These are phyloP conservation scores for Mycena chlorophos DNA, from an alignment of 768 basidiomycete species.

Conservation along the genomic window DNA sequence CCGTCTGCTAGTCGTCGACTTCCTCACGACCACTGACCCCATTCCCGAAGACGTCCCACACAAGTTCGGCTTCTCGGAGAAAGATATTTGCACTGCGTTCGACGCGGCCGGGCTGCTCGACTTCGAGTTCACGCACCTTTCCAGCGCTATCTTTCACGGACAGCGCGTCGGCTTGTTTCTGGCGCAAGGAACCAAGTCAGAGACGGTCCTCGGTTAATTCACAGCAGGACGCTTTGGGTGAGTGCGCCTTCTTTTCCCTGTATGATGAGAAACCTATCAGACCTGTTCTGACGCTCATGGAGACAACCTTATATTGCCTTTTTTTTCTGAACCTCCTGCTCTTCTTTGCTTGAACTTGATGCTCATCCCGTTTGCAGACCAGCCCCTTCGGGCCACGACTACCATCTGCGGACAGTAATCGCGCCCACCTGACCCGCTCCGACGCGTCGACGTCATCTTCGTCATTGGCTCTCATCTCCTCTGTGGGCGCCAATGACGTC, in stretches of 20 bases:
- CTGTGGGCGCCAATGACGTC: too few species aligned
- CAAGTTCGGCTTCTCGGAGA: conserved; percentile 51
- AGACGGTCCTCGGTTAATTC: too few species aligned
- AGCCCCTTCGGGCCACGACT: too few species aligned
- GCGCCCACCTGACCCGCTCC: too few species aligned
- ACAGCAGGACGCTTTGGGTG: too few species aligned
- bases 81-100: conserved; percentile 50
- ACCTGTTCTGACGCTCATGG: background rate
- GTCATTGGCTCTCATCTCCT: too few species aligned
- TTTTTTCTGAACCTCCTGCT: background rate
- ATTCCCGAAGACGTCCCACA: conserved; percentile 51
- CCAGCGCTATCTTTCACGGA: conserved; percentile 33
- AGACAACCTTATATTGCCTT: background rate
- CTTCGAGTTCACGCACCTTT: conserved; percentile 39
- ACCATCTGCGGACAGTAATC: too few species aligned
- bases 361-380: background rate
- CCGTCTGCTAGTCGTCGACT: conserved; percentile 58
- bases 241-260: too few species aligned
- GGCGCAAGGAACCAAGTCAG: conserved; percentile 47
- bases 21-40: conserved; percentile 25
- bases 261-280: too few species aligned
- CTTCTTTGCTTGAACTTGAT: background rate
- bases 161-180: conserved; percentile 51
- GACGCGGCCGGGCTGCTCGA: conserved; percentile 52
- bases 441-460: too few species aligned